Percentiles rank a stretch among this genome's conserved stretches.
Conservation (phyloP, 176 grass and related monocot genomes). For the sorghum (Sorghum bicolor) region DNA sequence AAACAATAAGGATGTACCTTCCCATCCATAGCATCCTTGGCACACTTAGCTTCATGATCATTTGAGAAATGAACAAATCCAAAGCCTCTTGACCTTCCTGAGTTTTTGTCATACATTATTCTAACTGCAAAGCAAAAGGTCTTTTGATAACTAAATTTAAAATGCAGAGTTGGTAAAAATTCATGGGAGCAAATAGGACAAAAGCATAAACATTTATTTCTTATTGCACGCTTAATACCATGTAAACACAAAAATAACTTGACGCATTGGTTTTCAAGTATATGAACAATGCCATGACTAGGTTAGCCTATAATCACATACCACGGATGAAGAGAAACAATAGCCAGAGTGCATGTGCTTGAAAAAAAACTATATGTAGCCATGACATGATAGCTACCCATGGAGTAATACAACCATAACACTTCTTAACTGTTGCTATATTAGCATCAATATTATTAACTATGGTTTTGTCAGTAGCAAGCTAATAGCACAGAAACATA, state of each 20-base stretch:
- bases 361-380: background rate
- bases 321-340: conserved; percentile 6
- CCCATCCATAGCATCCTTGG: conserved; percentile 84
- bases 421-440: background rate
- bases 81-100: conserved; percentile 90
- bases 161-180: conserved; percentile 15
- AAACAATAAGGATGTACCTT: conserved; percentile 49
- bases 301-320: conserved; percentile 8
- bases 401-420: background rate
- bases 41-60: conserved; percentile 70
- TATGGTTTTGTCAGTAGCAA: conserved; percentile 7
- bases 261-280: background rate
- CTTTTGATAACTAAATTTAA: conserved; percentile 19
- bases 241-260: conserved; percentile 17
- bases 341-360: background rate
- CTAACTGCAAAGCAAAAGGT: conserved; percentile 54
- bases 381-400: background rate
- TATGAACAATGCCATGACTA: conserved; percentile 9
- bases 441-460: conserved; percentile 25
- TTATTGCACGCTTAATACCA: background rate
- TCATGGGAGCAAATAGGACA: conserved; percentile 1
- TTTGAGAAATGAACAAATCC: conserved; percentile 83
- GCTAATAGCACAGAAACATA: conserved; percentile 1
- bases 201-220: conserved; percentile 8
- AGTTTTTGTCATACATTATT: conserved; percentile 89